phyloP scores from a whole-genome alignment of 2,329 filamentous ascomycete genomes.

The Periconia digitata region DNA sequence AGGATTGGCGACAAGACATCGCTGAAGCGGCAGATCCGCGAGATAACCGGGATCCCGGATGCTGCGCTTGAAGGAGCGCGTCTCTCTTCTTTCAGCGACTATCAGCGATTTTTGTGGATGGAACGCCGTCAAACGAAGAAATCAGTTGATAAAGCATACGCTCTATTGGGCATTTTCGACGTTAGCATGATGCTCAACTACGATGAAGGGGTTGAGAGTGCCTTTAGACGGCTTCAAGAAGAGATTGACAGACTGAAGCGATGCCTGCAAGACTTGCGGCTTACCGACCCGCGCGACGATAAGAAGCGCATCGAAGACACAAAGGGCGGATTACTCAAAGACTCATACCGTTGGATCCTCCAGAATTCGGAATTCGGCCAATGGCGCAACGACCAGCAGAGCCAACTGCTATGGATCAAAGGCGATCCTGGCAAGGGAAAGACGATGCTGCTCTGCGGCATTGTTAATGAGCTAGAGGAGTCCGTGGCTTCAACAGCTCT shows the following conservation, averaged over 20 bases:
- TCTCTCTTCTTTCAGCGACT: slow-evolving; percentile 7
- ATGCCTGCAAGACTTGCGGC: not conserved
- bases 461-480: too few relatives aligned
- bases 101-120: slow-evolving; percentile 11
- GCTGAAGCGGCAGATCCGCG: slow-evolving; percentile 4
- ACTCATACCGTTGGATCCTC: slow-evolving; percentile 25
- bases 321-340: not conserved
- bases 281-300: slow-evolving; percentile 2
- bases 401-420: slow-evolving; percentile 35
- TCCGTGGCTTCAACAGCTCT: too few relatives aligned
- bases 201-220: slow-evolving; percentile 4
- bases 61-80: slow-evolving; percentile 1
- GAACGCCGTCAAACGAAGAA: slow-evolving; percentile 12
- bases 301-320: slow-evolving; percentile 4
- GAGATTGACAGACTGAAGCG: slow-evolving; percentile 5
- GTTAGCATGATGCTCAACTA: slow-evolving; percentile 1
- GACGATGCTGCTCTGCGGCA: too few relatives aligned
- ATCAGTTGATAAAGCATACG: slow-evolving; percentile 16
- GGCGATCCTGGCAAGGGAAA: slow-evolving; percentile 28
- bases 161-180: slow-evolving; percentile 15
- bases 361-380: slow-evolving; percentile 24
- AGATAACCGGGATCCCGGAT: slow-evolving; percentile 9
- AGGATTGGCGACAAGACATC: slow-evolving; percentile 9
- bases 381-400: slow-evolving; percentile 23
- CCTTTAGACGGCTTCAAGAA: slow-evolving; percentile 11